phyloP scores from a whole-genome alignment of 2,329 filamentous ascomycete species.

The Colletotrichum ledebouriae region DNA sequence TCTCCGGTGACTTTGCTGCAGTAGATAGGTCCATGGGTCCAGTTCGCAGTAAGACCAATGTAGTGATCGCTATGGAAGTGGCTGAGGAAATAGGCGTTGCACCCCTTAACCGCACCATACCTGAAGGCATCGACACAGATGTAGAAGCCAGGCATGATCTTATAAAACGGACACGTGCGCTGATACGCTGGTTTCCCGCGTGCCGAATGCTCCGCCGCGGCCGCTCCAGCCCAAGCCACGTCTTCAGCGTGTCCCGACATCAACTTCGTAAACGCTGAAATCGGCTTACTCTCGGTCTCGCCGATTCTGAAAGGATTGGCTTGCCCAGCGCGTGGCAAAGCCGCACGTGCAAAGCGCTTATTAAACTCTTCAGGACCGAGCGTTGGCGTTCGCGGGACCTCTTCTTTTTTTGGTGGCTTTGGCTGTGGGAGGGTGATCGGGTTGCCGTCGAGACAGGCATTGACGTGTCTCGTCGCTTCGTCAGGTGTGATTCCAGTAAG shows the following conservation, averaged over 20 bases:
- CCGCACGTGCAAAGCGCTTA: slow-evolving; percentile 75
- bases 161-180: slow-evolving; percentile 97
- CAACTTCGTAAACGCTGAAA: slow-evolving; percentile 89
- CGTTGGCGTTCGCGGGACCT: slow-evolving; percentile 39
- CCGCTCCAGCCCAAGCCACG: slow-evolving; percentile 88
- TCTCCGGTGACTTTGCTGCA: slow-evolving; percentile 95
- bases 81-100: slow-evolving; percentile 94
- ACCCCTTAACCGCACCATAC: slow-evolving; percentile 92
- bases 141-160: slow-evolving; percentile 92
- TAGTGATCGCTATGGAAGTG: slow-evolving; percentile 99
- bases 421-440: slow-evolving; percentile 68
- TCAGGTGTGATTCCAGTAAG: slow-evolving; percentile 72
- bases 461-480: slow-evolving; percentile 87
- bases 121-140: slow-evolving; percentile 97
- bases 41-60: slow-evolving; percentile 87
- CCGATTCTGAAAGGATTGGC: slow-evolving; percentile 79
- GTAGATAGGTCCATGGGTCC: slow-evolving; percentile 95
- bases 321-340: slow-evolving; percentile 83
- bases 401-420: slow-evolving; percentile 32
- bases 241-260: slow-evolving; percentile 96
- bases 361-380: slow-evolving; percentile 57
- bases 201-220: slow-evolving; percentile 81
- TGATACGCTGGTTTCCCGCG: slow-evolving; percentile 89
- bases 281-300: slow-evolving; percentile 51
- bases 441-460: slow-evolving; percentile 90